These are phyloP conservation scores for Angomonas deanei DNA, from an alignment of 208 protist species.

Conservation along the genomic window DNA sequence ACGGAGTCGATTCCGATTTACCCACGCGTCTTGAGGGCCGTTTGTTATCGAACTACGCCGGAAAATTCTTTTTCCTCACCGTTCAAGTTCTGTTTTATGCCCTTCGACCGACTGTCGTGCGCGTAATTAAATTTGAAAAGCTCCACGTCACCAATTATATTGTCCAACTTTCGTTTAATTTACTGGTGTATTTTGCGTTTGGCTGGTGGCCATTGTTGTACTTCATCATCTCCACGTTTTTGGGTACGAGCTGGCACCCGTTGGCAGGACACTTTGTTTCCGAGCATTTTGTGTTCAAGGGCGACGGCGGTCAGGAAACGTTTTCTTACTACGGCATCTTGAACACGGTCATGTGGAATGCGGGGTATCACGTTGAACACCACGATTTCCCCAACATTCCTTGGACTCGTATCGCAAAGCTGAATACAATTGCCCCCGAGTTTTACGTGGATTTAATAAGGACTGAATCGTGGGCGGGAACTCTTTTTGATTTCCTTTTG, in stretches of 20 bases:
- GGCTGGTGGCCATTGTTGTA: conserved; percentile 70
- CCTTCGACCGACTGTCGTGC: conserved; percentile 73
- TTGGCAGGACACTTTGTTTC: conserved; percentile 89
- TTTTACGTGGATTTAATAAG: conserved; percentile 86
- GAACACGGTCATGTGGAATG: conserved; percentile 91
- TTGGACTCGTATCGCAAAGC: conserved; percentile 74
- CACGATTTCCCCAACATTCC: conserved; percentile 96
- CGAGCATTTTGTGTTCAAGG: conserved; percentile 90
- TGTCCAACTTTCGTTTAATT: conserved; percentile 34
- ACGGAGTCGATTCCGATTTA: conserved; percentile 84
- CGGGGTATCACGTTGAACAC: conserved; percentile 97
- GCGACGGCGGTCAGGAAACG: conserved; percentile 85
- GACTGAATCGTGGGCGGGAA: conserved; percentile 73
- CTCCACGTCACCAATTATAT: conserved; percentile 52
- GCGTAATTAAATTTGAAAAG: conserved; percentile 49
- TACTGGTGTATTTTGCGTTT: conserved; percentile 38
- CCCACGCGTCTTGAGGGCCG: conserved; percentile 69
- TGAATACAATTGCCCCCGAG: conserved; percentile 89
- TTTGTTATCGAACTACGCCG: conserved; percentile 52
- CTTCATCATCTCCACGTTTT: conserved; percentile 65
- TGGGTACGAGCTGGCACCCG: conserved; percentile 87
- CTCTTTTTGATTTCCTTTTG: conserved; percentile 82
- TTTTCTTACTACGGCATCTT: conserved; percentile 95
- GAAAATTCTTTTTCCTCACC: conserved; percentile 82
- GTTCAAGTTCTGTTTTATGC: conserved; percentile 90